Evolutionary conservation across 2,329 filamentous ascomycete genomes (phyloP), one percentile per base, ranked within the genome.

Genomic region (Arthrobotrys pseudoclavata): DNA sequence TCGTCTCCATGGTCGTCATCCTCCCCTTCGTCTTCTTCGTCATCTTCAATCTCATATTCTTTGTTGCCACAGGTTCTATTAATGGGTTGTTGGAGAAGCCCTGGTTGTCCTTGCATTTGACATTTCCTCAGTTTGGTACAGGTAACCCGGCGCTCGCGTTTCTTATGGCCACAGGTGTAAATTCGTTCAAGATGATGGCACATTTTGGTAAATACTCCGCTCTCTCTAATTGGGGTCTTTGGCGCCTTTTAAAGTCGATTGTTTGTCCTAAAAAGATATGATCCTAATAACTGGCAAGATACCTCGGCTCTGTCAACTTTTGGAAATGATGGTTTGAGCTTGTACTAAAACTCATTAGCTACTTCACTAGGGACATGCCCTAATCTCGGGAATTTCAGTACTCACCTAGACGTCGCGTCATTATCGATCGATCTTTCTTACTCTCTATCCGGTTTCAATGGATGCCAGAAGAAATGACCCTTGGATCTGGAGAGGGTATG

Each of bases 121-220:
- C 72, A 76, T 1, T 24, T 37, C 7, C 15, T 7, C 3, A 66
- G 72, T 18, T 7, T 66, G 12, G 52, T 42, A 20, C 72, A 76
- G 2, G 10, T 13, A 26, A 13, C 13, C 12, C 52, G 55, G n/a
- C 55, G 64, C 29, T 76, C 66, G 29, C 60, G 60, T 18, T 67
- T 62, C 3, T 22, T 50, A 26, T 76, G 72, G 2, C 53, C 31
- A 47, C 72, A 76, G 4, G 29, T 20, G 26, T 66, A 76, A 2
- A 76, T 26, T 3, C 62, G 20, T 26, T 70, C 72, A 6, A 70
- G 37, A 37, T 62, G 13, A 50, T 76, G 70, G 34, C 72, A 76
- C 72, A 76, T 76, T 24, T 60, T 6, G 7, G 18, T 7, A 7
- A 29, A n/a, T n/a, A n/a, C n/a, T n/a, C n/a, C 12, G 7, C 31